Conservation (phyloP, 768 basidiomycete genomes). For the Lenzites betulinus region DNA sequence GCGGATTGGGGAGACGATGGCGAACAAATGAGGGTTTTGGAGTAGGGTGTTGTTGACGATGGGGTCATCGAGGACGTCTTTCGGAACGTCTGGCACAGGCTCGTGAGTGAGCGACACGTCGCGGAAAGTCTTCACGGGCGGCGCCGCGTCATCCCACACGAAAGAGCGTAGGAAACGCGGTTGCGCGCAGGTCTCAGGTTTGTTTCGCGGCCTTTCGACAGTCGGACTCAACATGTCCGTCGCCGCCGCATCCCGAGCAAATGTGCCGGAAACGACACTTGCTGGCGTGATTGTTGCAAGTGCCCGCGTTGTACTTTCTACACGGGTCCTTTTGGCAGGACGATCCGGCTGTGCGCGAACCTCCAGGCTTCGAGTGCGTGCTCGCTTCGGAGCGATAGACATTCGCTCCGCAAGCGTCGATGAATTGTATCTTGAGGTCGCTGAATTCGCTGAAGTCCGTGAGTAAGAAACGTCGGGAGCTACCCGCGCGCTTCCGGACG, state of each 20-base stretch:
- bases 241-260: background rate
- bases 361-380: background rate
- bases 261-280: background rate
- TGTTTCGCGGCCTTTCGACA: constrained; percentile 4
- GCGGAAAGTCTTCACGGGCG: constrained; percentile 25
- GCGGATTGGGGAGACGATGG: constrained; percentile 40
- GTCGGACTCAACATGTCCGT: constrained; percentile 3
- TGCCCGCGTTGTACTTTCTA: background rate
- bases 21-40: constrained; percentile 36
- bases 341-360: background rate
- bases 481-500: constrained; percentile 29
- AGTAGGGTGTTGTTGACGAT: constrained; percentile 27
- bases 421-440: constrained; percentile 7
- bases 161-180: constrained; percentile 19
- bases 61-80: constrained; percentile 12
- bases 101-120: background rate
- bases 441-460: constrained; percentile 23
- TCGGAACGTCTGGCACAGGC: constrained; percentile 22
- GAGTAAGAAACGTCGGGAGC: constrained; percentile 23
- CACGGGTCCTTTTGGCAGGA: background rate
- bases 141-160: constrained; percentile 19
- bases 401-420: constrained; percentile 1
- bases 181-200: background rate
- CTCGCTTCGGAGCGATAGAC: background rate
- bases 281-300: background rate